Conservation (phyloP, 345 rosid species). For the Sonneratia alba region DNA sequence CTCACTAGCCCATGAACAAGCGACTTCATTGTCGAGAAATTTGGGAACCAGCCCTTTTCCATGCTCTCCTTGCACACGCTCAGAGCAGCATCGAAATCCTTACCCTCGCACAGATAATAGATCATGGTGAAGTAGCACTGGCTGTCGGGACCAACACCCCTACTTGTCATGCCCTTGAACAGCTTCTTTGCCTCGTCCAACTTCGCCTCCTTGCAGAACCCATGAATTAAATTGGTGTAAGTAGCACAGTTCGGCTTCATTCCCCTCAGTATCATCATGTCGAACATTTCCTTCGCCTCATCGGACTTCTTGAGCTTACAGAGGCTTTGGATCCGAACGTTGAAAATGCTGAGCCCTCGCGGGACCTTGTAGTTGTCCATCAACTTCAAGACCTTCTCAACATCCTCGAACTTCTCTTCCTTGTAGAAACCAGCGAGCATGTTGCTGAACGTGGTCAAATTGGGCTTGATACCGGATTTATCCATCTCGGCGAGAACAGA, state of each 20-base stretch:
- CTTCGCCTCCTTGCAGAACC: constrained; percentile 55
- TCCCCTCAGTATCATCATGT: constrained; percentile 37
- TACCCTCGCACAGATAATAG: constrained; percentile 46
- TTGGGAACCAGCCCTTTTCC: constrained; percentile 66
- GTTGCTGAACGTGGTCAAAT: constrained; percentile 32
- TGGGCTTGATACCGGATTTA: constrained; percentile 45
- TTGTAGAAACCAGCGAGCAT: constrained; percentile 58
- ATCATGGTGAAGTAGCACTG: constrained; percentile 46
- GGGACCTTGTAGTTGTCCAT: constrained; percentile 37
- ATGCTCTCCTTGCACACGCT: constrained; percentile 47
- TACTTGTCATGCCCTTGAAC: constrained; percentile 46
- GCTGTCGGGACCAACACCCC: constrained; percentile 40
- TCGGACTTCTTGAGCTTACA: constrained; percentile 45
- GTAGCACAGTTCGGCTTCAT: constrained; percentile 42
- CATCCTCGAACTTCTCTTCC: constrained; percentile 69
- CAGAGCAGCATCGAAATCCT: constrained; percentile 58
- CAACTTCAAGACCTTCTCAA: constrained; percentile 53
- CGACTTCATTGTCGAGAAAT: constrained; percentile 43
- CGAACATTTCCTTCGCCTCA: constrained; percentile 56
- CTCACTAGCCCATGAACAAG: constrained; percentile 58
- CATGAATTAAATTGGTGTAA: constrained; percentile 53
- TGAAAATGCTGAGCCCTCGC: constrained; percentile 36
- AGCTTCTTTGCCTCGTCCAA: constrained; percentile 54
- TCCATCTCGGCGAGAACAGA: constrained; percentile 75
- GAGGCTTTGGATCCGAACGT: constrained; percentile 55